Conservation (phyloP, 2,329 filamentous ascomycete genomes). For the Exophiala oligosperma region DNA sequence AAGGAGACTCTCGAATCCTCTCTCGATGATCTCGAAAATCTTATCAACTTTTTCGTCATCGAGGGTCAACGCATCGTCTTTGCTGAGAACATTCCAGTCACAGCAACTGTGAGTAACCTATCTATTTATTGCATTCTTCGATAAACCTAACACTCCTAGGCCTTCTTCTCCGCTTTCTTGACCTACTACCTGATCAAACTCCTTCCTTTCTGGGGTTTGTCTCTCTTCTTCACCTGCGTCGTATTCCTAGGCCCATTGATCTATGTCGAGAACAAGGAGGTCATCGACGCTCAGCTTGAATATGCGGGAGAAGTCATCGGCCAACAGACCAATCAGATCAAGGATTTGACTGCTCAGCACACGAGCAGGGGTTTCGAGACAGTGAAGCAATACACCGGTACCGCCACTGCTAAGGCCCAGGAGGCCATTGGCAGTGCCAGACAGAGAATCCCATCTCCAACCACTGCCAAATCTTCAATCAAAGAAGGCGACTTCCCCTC, state of each 20-base stretch:
- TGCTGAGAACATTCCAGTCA: conserved; percentile 64
- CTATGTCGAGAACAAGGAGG: conserved; percentile 65
- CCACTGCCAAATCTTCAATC: conserved; percentile 35
- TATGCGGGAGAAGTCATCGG: conserved; percentile 55
- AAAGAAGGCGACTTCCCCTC: conserved; percentile 54
- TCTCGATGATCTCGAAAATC: conserved; percentile 62
- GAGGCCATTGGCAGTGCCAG: conserved; percentile 44
- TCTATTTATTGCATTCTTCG: not conserved
- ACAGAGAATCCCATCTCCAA: conserved; percentile 32
- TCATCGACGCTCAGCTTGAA: conserved; percentile 62
- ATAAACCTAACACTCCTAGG: conserved; percentile 40
- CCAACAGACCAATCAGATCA: conserved; percentile 60
- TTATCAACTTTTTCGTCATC: conserved; percentile 68
- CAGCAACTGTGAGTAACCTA: conserved; percentile 53
- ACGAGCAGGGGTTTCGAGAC: conserved; percentile 59
- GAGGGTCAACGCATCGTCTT: conserved; percentile 67
- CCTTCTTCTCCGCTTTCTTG: conserved; percentile 59
- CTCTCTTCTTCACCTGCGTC: conserved; percentile 56
- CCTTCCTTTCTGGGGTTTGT: conserved; percentile 64
- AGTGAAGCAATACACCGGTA: conserved; percentile 59
- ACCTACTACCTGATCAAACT: conserved; percentile 67
- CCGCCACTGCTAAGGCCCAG: conserved; percentile 62
- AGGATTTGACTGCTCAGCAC: conserved; percentile 60
- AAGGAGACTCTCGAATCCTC: conserved; percentile 63
- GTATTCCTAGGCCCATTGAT: conserved; percentile 61